Base-by-base conservation (phyloP, 31 red algal species). In the Asparagopsis taxiformis region DNA sequence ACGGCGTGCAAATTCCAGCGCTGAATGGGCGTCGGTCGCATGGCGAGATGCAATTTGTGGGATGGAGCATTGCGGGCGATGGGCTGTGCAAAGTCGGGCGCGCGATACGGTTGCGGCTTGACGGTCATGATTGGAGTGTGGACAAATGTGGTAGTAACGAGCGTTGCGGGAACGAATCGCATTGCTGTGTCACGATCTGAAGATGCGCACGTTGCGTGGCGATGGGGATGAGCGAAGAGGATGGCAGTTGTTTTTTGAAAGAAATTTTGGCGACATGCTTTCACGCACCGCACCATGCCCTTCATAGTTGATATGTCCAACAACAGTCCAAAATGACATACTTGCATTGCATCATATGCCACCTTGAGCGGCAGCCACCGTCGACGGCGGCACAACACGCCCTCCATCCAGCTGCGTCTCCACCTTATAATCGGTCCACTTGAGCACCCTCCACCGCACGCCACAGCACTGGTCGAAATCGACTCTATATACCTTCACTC, bases 21-120 rank as follows among this genome's bases (percentile, higher is more conserved):
- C 21, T 92, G 77, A 30, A 92, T 74, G 51, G 88, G 88, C 3
- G 88, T 92, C 13, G 88, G 88, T 17, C 73, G 65, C 70, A 75
- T 77, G 26, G 38, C 29, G 23, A 92, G 79, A 21, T 55, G 63
- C 17, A 90, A 10, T 34, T 68, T 65, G 25, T 64, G 35, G 17
- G 32, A 24, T 6, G 84, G 84, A 1, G 79, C 79, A 39, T 59
- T 11, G 38, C 48, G 28, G 5, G 68, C 53, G 31, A 84, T 72
- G 49, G 67, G 67, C 22, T 51, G 1, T 23, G 57, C 68, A 36
- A 84, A 64, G 31, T 39, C 1, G 16, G 79, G 68, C 2, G 59
- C 44, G 20, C 38, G 66, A 30, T 79, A 79, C 0, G 75, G 56
- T 13, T 55, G 53, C 19, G 72, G 58, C 7, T 55, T 16, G 36